Evolutionary conservation across 2,329 filamentous ascomycete genomes (phyloP).

Genomic region (Dothideomycetes sp.): DNA sequence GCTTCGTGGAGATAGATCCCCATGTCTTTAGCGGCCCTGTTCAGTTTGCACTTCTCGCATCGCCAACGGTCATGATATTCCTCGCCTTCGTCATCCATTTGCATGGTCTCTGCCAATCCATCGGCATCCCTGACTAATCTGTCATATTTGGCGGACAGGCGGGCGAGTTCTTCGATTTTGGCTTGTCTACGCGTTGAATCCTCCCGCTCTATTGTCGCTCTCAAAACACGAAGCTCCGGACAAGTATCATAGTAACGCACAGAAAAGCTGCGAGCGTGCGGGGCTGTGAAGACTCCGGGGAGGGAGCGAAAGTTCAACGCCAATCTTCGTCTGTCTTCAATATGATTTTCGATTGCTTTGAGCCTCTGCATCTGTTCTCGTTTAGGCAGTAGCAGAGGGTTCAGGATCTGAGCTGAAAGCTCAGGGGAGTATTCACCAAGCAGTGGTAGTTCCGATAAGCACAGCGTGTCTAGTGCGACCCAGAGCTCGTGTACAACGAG

Average conservation of each 20-base stretch:
- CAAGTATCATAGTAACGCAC: constrained; percentile 32
- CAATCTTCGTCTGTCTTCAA: no score
- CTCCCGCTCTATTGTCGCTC: constrained; percentile 21
- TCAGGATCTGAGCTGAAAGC: constrained; percentile 39
- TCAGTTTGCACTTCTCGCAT: constrained; percentile 36
- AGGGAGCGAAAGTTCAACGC: constrained; percentile 11
- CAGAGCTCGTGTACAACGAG: constrained; percentile 48
- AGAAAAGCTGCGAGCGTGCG: constrained; percentile 30
- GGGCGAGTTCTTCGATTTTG: constrained; percentile 31
- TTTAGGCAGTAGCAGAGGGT: constrained; percentile 42
- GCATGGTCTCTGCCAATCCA: neutral
- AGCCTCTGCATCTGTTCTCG: constrained; percentile 41
- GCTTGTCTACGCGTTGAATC: constrained; percentile 16
- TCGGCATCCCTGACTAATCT: neutral
- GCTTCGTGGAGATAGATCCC: constrained; percentile 39
- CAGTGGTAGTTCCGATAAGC: constrained; percentile 32
- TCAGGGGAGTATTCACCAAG: constrained; percentile 41
- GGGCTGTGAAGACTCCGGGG: constrained; percentile 37
- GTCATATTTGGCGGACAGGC: neutral
- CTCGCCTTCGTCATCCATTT: neutral
- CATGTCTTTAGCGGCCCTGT: constrained; percentile 26
- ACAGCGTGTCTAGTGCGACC: constrained; percentile 43
- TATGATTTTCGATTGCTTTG: constrained; percentile 37
- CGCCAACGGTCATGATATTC: constrained; percentile 5
- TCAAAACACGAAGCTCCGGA: constrained; percentile 14